These are phyloP conservation scores for Xylaria sp. DNA, from an alignment of 2,329 filamentous ascomycete genomes.

Conservation along the genomic window DNA sequence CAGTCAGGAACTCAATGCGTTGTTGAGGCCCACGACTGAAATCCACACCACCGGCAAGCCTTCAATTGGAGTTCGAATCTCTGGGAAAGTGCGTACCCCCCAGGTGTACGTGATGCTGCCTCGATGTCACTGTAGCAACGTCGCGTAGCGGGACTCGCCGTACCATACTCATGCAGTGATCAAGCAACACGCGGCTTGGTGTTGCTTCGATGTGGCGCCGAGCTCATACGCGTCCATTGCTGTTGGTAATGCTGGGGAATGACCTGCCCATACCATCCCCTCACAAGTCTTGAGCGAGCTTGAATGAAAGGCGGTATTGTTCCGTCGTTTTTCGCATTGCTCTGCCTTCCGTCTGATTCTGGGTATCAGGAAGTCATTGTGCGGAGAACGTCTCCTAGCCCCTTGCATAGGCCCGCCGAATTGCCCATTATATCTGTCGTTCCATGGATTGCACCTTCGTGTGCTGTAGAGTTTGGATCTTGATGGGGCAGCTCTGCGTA, in stretches of 20 bases:
- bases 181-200: background rate
- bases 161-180: constrained; percentile 2
- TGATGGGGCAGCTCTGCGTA: background rate
- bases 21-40: background rate
- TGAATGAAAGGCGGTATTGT: background rate
- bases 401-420: too few species aligned
- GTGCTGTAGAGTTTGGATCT: background rate
- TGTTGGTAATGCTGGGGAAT: background rate
- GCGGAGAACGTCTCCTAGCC: background rate
- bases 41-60: background rate
- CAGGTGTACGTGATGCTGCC: background rate
- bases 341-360: constrained; percentile 1
- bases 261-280: background rate
- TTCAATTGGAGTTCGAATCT: background rate
- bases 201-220: constrained; percentile 1
- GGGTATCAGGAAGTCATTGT: background rate
- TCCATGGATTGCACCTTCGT: background rate
- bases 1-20: background rate
- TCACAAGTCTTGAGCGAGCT: background rate
- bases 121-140: constrained; percentile 2
- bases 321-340: constrained; percentile 4
- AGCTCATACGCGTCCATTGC: background rate
- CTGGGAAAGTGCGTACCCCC: background rate
- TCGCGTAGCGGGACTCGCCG: background rate
- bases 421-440: background rate